Evolutionary conservation across 73 alveolate species (phyloP).

Genomic region (Tetrahymena thermophila): DNA sequence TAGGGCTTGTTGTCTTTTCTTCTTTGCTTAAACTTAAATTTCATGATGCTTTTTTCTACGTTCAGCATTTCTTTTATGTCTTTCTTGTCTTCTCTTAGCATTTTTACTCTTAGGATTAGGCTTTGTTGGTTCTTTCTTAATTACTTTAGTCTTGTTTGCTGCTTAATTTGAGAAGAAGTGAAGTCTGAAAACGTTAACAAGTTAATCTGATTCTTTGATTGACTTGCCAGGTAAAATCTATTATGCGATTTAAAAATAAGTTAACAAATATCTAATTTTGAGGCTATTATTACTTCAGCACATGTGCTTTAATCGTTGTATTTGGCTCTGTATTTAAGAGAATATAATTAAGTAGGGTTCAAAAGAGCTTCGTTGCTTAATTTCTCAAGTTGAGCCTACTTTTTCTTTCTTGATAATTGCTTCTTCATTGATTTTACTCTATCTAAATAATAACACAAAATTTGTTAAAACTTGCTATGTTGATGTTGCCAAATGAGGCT

Average conservation of each 20-base stretch:
- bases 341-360: background rate
- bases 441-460: background rate
- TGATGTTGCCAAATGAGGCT: background rate
- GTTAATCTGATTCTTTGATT: background rate
- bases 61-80: background rate
- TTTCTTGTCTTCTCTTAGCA: constrained; percentile 1
- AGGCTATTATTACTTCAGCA: background rate
- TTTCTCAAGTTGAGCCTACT: background rate
- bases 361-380: background rate
- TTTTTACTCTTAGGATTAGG: background rate
- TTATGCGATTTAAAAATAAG: background rate
- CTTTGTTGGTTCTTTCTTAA: background rate
- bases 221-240: background rate
- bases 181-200: background rate
- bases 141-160: background rate
- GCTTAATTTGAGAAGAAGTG: background rate
- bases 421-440: background rate
- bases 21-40: background rate
- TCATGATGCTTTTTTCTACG: background rate
- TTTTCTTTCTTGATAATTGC: background rate
- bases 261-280: background rate
- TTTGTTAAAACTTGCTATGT: background rate
- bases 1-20: background rate
- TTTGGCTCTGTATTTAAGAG: background rate
- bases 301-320: background rate